Evolutionary conservation across 345 rosid species (phyloP).

Genomic region (Hypericum perforatum): DNA sequence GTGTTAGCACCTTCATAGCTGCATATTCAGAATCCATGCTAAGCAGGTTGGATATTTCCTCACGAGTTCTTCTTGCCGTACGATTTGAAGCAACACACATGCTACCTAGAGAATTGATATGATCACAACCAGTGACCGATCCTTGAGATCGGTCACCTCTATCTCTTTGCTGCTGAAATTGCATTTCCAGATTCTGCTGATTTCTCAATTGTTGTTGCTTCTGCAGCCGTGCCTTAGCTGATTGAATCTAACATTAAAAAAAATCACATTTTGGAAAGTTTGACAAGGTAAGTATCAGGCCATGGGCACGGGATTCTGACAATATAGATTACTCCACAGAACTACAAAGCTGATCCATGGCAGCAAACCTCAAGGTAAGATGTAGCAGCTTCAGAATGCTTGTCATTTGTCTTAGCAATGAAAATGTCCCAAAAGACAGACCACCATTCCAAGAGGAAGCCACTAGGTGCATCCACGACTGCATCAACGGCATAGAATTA

Average conservation of each 20-base stretch:
- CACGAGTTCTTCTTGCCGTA: constrained; percentile 36
- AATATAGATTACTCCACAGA: background rate
- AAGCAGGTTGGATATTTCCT: constrained; percentile 38
- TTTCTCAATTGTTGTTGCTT: constrained; percentile 13
- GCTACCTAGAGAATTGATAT: constrained; percentile 31
- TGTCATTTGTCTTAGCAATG: constrained; percentile 45
- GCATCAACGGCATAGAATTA: constrained; percentile 9
- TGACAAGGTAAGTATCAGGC: constrained; percentile 3
- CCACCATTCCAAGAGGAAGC: constrained; percentile 77
- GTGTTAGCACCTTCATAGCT: constrained; percentile 32
- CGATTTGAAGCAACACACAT: constrained; percentile 31
- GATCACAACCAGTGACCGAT: constrained; percentile 14
- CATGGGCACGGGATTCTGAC: background rate
- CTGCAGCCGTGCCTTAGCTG: constrained; percentile 36
- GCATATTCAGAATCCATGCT: constrained; percentile 42
- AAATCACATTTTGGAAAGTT: constrained; percentile 7
- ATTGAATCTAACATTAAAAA: constrained; percentile 34
- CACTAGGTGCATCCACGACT: constrained; percentile 67
- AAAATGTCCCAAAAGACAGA: constrained; percentile 73
- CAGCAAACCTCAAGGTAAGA: constrained; percentile 42
- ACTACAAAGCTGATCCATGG: background rate
- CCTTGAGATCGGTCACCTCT: constrained; percentile 26
- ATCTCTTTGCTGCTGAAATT: constrained; percentile 25
- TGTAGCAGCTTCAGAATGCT: constrained; percentile 50
- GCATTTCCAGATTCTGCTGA: constrained; percentile 14